A percentile compares a stretch with the other conserved stretches of the same genome.
These are phyloP conservation scores for Cladosporium oxysporum DNA, from an alignment of 2,329 filamentous ascomycete species.

Conservation along the genomic window DNA sequence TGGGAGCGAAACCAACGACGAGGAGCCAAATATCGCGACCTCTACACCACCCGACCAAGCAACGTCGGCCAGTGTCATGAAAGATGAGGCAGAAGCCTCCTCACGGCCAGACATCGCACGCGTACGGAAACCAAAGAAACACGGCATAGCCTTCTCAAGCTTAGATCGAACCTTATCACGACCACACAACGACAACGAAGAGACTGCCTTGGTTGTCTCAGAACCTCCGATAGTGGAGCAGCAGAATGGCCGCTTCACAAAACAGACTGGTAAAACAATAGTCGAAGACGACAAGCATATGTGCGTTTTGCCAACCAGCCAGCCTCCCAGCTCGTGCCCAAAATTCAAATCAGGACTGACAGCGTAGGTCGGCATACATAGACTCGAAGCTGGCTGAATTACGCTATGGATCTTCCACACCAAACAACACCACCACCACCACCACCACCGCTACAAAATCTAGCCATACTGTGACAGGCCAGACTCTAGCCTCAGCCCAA, in stretches of 20 bases:
- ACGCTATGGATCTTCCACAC: constrained; percentile 25
- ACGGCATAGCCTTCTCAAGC: constrained; percentile 35
- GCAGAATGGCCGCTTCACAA: constrained; percentile 63
- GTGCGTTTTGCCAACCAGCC: constrained; percentile 56
- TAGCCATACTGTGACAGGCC: neutral
- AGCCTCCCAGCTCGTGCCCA: neutral
- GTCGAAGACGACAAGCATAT: constrained; percentile 72
- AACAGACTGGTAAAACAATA: constrained; percentile 68
- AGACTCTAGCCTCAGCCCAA: neutral
- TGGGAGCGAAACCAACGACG: constrained; percentile 29
- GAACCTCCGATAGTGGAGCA: constrained; percentile 37
- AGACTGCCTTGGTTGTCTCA: constrained; percentile 34
- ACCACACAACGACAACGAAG: constrained; percentile 42
- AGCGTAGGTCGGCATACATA: constrained; percentile 79
- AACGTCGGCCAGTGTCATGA: neutral
- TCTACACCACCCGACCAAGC: neutral
- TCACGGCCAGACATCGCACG: neutral
- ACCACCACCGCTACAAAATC: neutral
- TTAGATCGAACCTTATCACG: constrained; percentile 11
- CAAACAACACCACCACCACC: constrained; percentile 3
- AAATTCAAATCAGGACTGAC: constrained; percentile 55
- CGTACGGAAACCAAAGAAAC: constrained; percentile 29
- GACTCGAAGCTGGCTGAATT: constrained; percentile 72
- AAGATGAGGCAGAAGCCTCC: neutral
- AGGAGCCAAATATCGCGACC: neutral